phyloP scores from a whole-genome alignment of 495 filamentous ascomycete genomes.

The Trichoderma virens region DNA sequence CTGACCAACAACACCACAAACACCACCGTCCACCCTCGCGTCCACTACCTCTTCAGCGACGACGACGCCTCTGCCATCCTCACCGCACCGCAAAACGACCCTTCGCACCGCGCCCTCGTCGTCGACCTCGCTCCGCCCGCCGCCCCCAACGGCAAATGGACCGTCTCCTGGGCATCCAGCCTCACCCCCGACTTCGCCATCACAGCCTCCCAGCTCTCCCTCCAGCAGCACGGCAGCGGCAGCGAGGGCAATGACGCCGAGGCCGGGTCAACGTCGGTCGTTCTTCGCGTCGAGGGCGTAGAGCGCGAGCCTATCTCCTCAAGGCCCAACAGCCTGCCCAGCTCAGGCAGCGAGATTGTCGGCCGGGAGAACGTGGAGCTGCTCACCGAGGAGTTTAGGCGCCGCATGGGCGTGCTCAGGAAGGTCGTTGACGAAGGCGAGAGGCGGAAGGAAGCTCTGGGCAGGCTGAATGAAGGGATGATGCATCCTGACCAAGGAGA shows the following conservation, averaged over 20 bases:
- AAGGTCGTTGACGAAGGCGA: slow-evolving; percentile 40
- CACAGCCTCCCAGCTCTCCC: slow-evolving; percentile 30
- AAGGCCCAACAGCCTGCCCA: slow-evolving; percentile 13
- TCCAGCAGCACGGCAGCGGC: slow-evolving; percentile 30
- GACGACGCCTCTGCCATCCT: slow-evolving; percentile 40
- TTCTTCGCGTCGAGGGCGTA: slow-evolving; percentile 62
- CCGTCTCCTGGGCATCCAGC: slow-evolving; percentile 37
- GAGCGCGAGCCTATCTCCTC: slow-evolving; percentile 27
- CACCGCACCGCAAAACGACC: slow-evolving; percentile 13
- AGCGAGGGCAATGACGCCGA: slow-evolving; percentile 18
- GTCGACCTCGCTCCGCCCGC: slow-evolving; percentile 44
- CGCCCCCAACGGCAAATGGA: slow-evolving; percentile 35
- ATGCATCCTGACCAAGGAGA: neutral
- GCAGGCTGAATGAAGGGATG: neutral
- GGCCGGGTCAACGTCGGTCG: slow-evolving; percentile 36
- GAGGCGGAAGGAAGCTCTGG: neutral
- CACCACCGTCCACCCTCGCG: slow-evolving; percentile 61
- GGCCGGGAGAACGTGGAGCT: slow-evolving; percentile 36
- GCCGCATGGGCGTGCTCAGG: slow-evolving; percentile 47
- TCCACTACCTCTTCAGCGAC: slow-evolving; percentile 87
- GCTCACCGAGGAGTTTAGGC: slow-evolving; percentile 62
- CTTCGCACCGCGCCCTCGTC: slow-evolving; percentile 46
- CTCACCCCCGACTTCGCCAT: slow-evolving; percentile 42
- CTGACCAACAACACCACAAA: slow-evolving; percentile 46
- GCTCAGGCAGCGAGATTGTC: slow-evolving; percentile 20